Base-by-base conservation (phyloP, 768 basidiomycete species). In the Leccinum olivaceopallidum region DNA sequence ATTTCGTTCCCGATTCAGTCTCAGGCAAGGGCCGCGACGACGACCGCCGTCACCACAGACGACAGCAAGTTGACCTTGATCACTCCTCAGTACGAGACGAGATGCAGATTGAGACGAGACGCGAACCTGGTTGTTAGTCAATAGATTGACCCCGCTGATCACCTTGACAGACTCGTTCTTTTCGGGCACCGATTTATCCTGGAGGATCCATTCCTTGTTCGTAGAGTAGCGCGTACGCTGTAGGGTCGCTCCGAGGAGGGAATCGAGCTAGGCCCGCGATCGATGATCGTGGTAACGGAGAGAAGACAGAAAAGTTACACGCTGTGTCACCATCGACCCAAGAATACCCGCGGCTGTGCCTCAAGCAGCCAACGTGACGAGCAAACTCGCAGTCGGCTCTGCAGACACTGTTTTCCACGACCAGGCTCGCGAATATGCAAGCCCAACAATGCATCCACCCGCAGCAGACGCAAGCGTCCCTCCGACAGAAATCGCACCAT, bases 171-270 rank as follows among this genome's bases (percentile, higher is more conserved):
- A 78, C 59, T 83, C 80, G 13, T 77, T 74, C 51, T 57, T 58
- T 16, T 69, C 70, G 36, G 63, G 63, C 12, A 72, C 71, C 1
- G 76, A 73, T 14, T 77, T 78, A 64, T 90, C 86, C 53, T 87
- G 85, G 14, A 92, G 77, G 53, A 97, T 80, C 49, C 81, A 75
- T 66, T 85, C 85, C 63, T 80, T 81, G 22, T 78, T 76, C 50
- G 75, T 75, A 6, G 88, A 88, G 74, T 87, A 96, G 28, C 86
- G 82, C 5, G 93, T 94, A 57, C 81, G 78, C 67, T 98, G 95
- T 1, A 96, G 71, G 6, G 91, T 94, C 6, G 95, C 94, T 2
- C 95, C 95, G 18, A 97, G 78, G 13, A 97, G 48, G 0, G 92
- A 94, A 71, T 98, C 95, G 54, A 94, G 73, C 90, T 92, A 71